Base-by-base conservation (phyloP, 2,329 filamentous ascomycete genomes). In the Cercospora sp. region DNA sequence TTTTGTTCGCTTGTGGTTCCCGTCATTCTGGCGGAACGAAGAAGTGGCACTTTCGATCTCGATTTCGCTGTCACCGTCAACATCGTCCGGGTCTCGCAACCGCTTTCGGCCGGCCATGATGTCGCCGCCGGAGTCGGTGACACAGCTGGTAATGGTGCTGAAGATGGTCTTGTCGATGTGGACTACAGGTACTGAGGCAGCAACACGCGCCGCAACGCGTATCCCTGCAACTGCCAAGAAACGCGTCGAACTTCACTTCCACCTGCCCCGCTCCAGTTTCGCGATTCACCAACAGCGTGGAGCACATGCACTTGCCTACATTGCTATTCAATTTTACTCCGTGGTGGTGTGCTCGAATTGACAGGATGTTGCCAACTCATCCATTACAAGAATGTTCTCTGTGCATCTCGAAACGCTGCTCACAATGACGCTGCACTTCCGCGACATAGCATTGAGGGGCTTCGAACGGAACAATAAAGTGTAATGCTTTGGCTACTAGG, bases 1-100 rank as follows among this genome's bases (percentile, higher is more conserved):
- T 16, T 73, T 71, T 5, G 75, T 76, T 49, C 76, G 74, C 62
- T 78, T 78, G 40, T 68, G 63, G 9, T 70, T 71, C 10, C 57
- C 34, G 26, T 69, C 61, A 43, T 61, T 69, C 60, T 73, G 72
- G 34, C 74, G 74, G 43, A 78, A 74, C 61, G 71, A 76, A 9
- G 75, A 77, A 32, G 63, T 74, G 24, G 75, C 76, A 51, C 68
- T 73, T 61, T 77, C 75, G 53, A 74, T 67, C 61, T 75, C 74
- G 13, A 74, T 24, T n/a, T 70, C 72, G 5, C 26, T 53, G 5
- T 73, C 73, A 40, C 66, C 68, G 49, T 73, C 73, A 24, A 69
- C 43, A 37, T 74, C 73, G 30, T 71, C 69, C 3, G 55, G 57
- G 16, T 74, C 70, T 34, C 65, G 71, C n/a, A 69, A 67, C 49